Evolutionary conservation across 495 filamentous ascomycete species (phyloP), one percentile per base, ranked within the genome.

Genomic region (Penicillium chermesinum): DNA sequence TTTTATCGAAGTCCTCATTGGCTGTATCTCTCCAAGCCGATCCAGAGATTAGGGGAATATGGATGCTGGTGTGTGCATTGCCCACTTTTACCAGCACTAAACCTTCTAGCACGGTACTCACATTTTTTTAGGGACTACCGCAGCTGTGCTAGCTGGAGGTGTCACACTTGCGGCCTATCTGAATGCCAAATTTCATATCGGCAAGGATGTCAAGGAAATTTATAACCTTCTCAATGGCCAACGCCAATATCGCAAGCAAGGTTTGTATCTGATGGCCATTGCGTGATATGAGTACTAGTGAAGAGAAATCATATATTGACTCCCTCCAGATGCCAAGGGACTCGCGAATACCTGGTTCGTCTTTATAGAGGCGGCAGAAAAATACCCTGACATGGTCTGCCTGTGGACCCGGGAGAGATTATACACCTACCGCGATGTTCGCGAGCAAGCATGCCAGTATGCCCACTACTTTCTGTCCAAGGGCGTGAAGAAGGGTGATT

Each of bases 171-270:
- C 75, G 21, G 71, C 74, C 13, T 91, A 91, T 58, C 67, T 88
- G 38, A 79, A 89, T 52, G 87, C 82, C 43, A 87, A 85, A 70
- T 82, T 77, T 44, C 76, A 83, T 57, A 47, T 89, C 40, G 48
- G 56, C 22, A 82, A 87, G 56, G 86, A 89, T 62, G 36, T 84
- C 17, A 43, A 54, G 1, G 50, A 38, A 1, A 34, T 80, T 38
- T 68, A 56, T 20, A 55, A 27, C 15, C 27, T 51, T 38, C 66
- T 56, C 10, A 57, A 55, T 27, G 57, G 64, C n/a, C 61, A 69
- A 37, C 67, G 71, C 9, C 50, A 66, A 25, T 70, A 68, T 51
- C 50, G 57, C 33, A 59, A 54, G 38, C 67, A 65, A 16, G 50
- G 69, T 69, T 61, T 20, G 40, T 48, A 3, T 15, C 20, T 2